phyloP scores from a whole-genome alignment of 306 rosid species.

The Castanea sativa region DNA sequence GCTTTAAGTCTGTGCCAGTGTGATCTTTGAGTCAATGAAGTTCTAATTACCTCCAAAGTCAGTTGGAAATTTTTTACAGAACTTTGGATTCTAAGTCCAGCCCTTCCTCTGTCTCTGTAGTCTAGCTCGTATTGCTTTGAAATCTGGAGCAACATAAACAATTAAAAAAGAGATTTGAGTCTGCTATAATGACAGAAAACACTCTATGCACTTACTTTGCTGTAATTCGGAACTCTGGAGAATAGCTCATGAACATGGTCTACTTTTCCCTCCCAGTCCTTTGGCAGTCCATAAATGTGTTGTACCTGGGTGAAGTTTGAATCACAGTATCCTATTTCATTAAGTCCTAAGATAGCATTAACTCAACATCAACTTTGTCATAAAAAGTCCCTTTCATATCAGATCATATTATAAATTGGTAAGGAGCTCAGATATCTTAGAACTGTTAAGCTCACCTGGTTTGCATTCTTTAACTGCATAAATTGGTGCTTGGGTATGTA shows the following conservation, averaged over 20 bases:
- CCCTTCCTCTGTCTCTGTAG: conserved; percentile 81
- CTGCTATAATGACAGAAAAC: background rate
- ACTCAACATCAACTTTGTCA: conserved; percentile 1
- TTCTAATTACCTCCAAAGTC: conserved; percentile 60
- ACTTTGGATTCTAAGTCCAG: conserved; percentile 63
- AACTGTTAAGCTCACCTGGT: conserved; percentile 48
- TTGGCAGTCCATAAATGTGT: conserved; percentile 63
- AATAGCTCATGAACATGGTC: conserved; percentile 65
- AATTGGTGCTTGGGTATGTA: conserved; percentile 81
- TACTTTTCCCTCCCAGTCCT: conserved; percentile 63
- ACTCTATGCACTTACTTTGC: conserved; percentile 42
- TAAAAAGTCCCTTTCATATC: background rate
- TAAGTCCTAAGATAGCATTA: background rate
- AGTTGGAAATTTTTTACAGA: conserved; percentile 91
- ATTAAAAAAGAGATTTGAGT: background rate
- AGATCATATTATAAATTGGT: background rate
- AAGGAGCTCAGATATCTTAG: background rate
- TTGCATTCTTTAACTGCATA: conserved; percentile 60
- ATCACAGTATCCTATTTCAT: background rate
- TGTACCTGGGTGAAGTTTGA: conserved; percentile 41
- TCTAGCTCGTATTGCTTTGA: conserved; percentile 81
- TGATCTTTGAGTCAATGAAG: background rate
- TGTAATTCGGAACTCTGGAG: conserved; percentile 75
- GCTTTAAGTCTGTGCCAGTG: background rate
- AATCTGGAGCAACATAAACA: conserved; percentile 39